A percentile compares a stretch with the other conserved stretches of the same genome.
These are phyloP conservation scores for Akanthomyces lecanii DNA, from an alignment of 2,329 filamentous ascomycete genomes.

Conservation along the genomic window DNA sequence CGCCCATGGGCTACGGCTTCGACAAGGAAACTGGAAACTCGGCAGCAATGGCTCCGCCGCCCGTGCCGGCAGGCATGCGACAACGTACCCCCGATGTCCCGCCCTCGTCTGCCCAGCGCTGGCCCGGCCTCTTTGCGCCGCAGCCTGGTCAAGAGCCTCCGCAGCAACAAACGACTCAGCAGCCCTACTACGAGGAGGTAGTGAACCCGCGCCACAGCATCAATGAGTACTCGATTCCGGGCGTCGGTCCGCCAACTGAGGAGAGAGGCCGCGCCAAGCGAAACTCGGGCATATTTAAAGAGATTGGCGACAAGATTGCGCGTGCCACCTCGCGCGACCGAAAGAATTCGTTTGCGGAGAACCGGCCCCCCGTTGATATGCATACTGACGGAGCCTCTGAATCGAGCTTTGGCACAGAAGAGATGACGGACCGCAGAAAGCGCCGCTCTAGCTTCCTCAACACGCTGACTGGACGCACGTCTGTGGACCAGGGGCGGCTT, in stretches of 20 bases:
- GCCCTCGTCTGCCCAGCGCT: constrained; percentile 48
- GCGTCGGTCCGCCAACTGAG: constrained; percentile 33
- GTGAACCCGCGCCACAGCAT: constrained; percentile 38
- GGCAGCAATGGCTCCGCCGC: constrained; percentile 18
- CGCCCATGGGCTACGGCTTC: constrained; percentile 34
- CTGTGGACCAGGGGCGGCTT: constrained; percentile 21
- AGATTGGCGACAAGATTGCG: constrained; percentile 43
- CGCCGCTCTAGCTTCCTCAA: constrained; percentile 38
- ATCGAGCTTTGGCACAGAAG: constrained; percentile 37
- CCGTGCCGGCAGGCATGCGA: constrained; percentile 17
- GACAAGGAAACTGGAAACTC: constrained; percentile 49
- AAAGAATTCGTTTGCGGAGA: constrained; percentile 26
- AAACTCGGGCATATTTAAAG: constrained; percentile 48
- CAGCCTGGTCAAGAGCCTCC: constrained; percentile 16
- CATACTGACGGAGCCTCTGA: constrained; percentile 39
- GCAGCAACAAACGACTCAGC: not conserved
- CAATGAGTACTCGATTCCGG: constrained; percentile 35
- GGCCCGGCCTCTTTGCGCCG: constrained; percentile 43
- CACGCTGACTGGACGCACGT: constrained; percentile 25
- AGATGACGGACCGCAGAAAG: constrained; percentile 34
- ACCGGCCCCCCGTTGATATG: constrained; percentile 18
- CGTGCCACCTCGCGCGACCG: constrained; percentile 32
- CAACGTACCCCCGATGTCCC: constrained; percentile 38
- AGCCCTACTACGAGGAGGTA: constrained; percentile 25
- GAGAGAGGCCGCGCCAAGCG: constrained; percentile 35